Evolutionary conservation across 1,284 basidiomycete species (phyloP).

Genomic region (Sporisorium scitamineum): DNA sequence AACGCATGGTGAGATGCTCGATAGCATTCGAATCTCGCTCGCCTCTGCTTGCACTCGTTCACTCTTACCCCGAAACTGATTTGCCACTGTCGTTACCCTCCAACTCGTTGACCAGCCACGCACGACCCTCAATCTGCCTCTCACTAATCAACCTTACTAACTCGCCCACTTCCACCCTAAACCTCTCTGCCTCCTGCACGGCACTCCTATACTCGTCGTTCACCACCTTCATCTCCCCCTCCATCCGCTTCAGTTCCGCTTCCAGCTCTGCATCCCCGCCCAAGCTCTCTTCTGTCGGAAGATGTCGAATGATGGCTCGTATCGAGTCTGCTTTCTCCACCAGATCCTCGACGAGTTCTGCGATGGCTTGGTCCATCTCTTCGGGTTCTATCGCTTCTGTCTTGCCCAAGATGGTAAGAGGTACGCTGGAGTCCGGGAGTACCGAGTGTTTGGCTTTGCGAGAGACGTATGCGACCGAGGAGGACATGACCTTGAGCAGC

Average conservation of each 20-base stretch:
- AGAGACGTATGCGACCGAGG: slow-evolving; percentile 54
- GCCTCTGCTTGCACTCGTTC: too few species aligned
- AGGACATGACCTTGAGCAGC: slow-evolving; percentile 61
- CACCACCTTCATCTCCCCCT: slow-evolving; percentile 18
- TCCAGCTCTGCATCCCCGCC: slow-evolving; percentile 22
- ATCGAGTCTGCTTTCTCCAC: slow-evolving; percentile 48
- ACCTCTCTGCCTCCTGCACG: slow-evolving; percentile 20
- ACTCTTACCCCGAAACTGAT: not conserved
- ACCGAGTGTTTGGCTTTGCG: slow-evolving; percentile 51
- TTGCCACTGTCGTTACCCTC: not conserved
- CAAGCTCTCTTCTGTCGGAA: slow-evolving; percentile 19
- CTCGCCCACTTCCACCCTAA: slow-evolving; percentile 24
- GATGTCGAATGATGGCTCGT: slow-evolving; percentile 35
- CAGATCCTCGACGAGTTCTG: slow-evolving; percentile 53
- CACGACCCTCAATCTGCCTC: slow-evolving; percentile 5
- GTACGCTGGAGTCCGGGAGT: slow-evolving; percentile 39
- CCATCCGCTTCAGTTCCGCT: slow-evolving; percentile 9
- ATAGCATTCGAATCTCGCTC: too few species aligned
- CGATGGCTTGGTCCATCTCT: slow-evolving; percentile 36
- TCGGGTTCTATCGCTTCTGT: slow-evolving; percentile 41
- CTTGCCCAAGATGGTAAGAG: slow-evolving; percentile 51
- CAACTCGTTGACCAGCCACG: slow-evolving; percentile 23
- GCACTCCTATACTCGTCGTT: slow-evolving; percentile 44
- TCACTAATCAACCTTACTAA: slow-evolving; percentile 13
- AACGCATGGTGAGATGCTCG: too few species aligned